Evolutionary conservation across 176 grass and related monocot genomes (phyloP), one percentile per base, ranked within the genome.

Genomic region (Themeda triandra): DNA sequence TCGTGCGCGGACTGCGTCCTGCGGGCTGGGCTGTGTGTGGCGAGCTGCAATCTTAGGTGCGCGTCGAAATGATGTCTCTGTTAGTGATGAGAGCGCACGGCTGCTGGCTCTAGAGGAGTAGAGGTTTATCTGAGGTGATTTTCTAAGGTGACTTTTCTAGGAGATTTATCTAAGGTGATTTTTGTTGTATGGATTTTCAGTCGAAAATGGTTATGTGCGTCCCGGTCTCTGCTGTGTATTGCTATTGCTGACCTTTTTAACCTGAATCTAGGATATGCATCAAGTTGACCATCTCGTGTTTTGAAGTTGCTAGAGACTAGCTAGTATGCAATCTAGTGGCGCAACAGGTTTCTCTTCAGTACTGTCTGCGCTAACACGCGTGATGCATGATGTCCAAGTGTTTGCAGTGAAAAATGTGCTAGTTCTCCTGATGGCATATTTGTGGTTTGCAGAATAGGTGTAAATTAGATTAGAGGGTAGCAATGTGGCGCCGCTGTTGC

Each of bases 401-500:
- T 36, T 19, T 46, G 12, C 51, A 9, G 10, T 51, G 8, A 49
- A n/a, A 30, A 65, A 40, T 31, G 40, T 42, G 54, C n/a, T n/a
- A n/a, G n/a, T 56, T 69, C 77, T 51, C 69, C 8, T 86, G 24
- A 29, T 78, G 51, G 65, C 67, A 73, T 79, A 46, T 90, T 39
- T 76, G n/a, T 92, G 42, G 13, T 31, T 46, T 62, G 49, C 59
- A 70, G 39, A 82, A n/a, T 82, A 72, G 63, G 44, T 56, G 62
- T 54, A 49, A 48, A 82, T 60, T 30, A 66, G 65, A 65, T 33
- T 73, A 76, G 69, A 41, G 25, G 30, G 48, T 59, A 46, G 75
- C 27, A 53, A 89, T 73, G 85, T 94, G 92, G 95, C 44, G 88
- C 71, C 83, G 80, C 71, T 98, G 92, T 76, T 93, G 95, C 87